phyloP scores from a whole-genome alignment of 495 filamentous ascomycete species.

The Podospora sp. region DNA sequence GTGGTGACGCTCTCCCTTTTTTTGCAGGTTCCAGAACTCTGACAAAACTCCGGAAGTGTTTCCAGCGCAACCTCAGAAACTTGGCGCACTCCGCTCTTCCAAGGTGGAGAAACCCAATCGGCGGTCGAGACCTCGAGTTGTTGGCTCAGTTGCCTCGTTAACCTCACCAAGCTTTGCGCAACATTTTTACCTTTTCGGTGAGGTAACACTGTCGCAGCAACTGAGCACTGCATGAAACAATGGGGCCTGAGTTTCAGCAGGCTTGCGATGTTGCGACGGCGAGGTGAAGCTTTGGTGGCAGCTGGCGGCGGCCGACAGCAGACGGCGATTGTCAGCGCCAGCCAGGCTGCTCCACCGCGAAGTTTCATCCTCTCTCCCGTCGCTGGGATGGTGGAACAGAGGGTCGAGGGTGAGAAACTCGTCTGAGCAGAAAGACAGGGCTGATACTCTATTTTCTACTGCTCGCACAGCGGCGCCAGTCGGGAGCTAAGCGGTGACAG shows the following conservation, averaged over 20 bases:
- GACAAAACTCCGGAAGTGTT: background rate
- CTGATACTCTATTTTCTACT: constrained; percentile 22
- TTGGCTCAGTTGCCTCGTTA: background rate
- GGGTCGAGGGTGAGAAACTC: background rate
- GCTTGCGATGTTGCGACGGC: background rate
- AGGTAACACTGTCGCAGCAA: background rate
- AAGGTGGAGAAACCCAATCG: too few species aligned
- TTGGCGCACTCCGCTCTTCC: background rate
- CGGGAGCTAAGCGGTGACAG: constrained; percentile 5
- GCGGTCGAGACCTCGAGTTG: background rate
- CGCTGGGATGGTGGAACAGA: constrained; percentile 11
- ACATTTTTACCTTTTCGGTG: background rate
- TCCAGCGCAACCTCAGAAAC: background rate
- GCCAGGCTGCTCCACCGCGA: background rate
- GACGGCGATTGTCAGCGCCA: background rate
- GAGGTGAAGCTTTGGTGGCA: background rate
- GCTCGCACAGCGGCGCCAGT: background rate
- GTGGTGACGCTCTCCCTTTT: too few species aligned
- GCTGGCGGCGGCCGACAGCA: background rate
- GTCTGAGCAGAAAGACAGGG: constrained; percentile 11
- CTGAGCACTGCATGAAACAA: constrained; percentile 16
- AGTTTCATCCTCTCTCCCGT: constrained; percentile 7
- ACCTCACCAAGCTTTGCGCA: background rate
- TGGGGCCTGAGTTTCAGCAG: constrained; percentile 4
- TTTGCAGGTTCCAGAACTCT: background rate